Percentiles rank a stretch among this genome's conserved stretches.
These are phyloP conservation scores for Tagetes patula DNA, from an alignment of 129 eudicot genomes.

Conservation along the genomic window DNA sequence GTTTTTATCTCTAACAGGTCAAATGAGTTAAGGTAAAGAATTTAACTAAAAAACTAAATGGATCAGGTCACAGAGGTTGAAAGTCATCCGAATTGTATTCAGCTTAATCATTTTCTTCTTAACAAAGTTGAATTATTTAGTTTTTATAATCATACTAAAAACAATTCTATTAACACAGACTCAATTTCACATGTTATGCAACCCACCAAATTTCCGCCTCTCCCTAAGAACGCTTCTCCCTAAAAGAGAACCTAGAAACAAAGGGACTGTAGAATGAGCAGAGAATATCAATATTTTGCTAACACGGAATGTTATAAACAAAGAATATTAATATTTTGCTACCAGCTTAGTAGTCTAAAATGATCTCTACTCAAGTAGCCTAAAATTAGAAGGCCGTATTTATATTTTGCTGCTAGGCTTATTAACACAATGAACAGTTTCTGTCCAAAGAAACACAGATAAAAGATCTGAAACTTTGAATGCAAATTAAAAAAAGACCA, in stretches of 20 bases:
- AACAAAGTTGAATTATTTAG: background rate
- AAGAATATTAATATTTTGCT: too few relatives aligned
- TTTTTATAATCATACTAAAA: background rate
- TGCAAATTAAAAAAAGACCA: background rate
- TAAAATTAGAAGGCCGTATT: background rate
- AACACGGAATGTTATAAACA: background rate
- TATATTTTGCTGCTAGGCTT: background rate
- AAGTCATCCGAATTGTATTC: background rate
- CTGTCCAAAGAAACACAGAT: background rate
- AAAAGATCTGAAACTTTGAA: background rate
- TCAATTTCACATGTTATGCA: background rate
- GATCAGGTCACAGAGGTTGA: background rate
- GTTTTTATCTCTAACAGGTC: background rate
- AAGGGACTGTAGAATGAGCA: background rate
- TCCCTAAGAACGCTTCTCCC: background rate
- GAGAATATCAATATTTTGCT: background rate
- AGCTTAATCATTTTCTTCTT: background rate
- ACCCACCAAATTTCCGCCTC: background rate
- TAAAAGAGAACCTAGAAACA: background rate
- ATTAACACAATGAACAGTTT: background rate
- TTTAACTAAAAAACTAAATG: too few relatives aligned
- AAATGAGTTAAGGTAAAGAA: background rate
- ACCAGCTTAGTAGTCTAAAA: too few relatives aligned
- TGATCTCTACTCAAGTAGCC: background rate
- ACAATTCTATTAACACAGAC: background rate